A percentile compares a stretch with the other conserved stretches of the same genome.
phyloP scores from a whole-genome alignment of 768 basidiomycete species.

The Suillus discolor region DNA sequence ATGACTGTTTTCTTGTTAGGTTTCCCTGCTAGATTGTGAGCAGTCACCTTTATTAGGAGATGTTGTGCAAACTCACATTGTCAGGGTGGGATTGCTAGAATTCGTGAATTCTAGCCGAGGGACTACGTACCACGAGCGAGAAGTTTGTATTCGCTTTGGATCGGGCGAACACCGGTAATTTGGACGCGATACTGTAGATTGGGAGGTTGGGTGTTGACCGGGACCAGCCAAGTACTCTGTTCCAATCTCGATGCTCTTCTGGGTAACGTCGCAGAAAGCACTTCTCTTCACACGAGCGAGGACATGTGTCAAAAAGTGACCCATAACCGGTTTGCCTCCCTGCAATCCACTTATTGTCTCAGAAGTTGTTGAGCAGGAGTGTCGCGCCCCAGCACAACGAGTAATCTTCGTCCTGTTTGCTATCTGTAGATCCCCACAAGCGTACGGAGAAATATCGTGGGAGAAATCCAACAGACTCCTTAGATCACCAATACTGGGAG shows the following conservation, averaged over 20 bases:
- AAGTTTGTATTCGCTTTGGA: constrained; percentile 14
- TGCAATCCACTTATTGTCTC: constrained; percentile 5
- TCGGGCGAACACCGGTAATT: constrained; percentile 13
- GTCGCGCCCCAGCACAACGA: constrained; percentile 21
- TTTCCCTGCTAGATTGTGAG: no score
- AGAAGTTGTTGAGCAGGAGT: constrained; percentile 20
- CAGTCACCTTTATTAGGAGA: constrained; percentile 3
- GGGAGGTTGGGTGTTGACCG: not conserved
- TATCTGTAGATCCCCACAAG: no score
- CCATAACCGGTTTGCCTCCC: constrained; percentile 14
- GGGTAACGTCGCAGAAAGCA: not conserved
- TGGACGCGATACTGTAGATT: constrained; percentile 9
- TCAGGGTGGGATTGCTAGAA: constrained; percentile 9
- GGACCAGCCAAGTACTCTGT: not conserved
- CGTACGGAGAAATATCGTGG: no score
- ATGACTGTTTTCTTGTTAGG: not conserved
- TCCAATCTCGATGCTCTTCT: not conserved
- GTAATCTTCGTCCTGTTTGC: no score
- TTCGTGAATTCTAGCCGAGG: not conserved
- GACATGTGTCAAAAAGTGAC: constrained; percentile 22
- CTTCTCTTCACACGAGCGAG: constrained; percentile 9
- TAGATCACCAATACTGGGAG: constrained; percentile 7
- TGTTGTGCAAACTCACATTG: constrained; percentile 18
- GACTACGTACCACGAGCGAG: constrained; percentile 20
- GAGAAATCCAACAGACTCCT: constrained; percentile 11